Conservation (phyloP, 352 stramenopile species). For the Phytopythium kandeliae region DNA sequence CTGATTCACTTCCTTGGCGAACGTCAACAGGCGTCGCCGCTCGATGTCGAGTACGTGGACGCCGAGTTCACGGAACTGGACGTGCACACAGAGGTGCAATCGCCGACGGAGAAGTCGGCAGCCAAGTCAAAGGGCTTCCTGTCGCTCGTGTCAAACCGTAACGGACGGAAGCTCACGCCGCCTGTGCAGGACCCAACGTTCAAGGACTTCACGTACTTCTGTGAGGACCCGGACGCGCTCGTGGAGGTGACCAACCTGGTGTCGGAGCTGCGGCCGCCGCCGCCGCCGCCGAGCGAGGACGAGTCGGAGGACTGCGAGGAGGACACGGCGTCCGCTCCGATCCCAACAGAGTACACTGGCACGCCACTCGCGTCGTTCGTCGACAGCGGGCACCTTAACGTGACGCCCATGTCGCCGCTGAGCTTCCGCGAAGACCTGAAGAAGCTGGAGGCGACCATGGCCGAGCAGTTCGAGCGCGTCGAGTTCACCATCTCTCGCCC, state of each 20-base stretch:
- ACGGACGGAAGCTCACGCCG: slow-evolving; percentile 58
- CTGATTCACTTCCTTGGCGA: no score
- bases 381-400: slow-evolving; percentile 62
- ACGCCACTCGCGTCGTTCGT: slow-evolving; percentile 83
- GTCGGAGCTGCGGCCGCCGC: slow-evolving; percentile 60
- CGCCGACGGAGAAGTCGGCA: slow-evolving; percentile 73
- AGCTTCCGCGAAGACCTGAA: slow-evolving; percentile 46
- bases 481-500: slow-evolving; percentile 76
- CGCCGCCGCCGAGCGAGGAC: slow-evolving; percentile 35
- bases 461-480: slow-evolving; percentile 67
- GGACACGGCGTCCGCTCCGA: slow-evolving; percentile 16
- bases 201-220: slow-evolving; percentile 90
- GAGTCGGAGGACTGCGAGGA: slow-evolving; percentile 21
- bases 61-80: slow-evolving; percentile 83
- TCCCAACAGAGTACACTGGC: slow-evolving; percentile 35
- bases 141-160: slow-evolving; percentile 67
- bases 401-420: slow-evolving; percentile 47
- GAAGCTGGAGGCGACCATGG: slow-evolving; percentile 61
- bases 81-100: slow-evolving; percentile 76
- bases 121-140: slow-evolving; percentile 78
- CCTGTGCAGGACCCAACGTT: slow-evolving; percentile 84
- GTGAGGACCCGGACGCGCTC: slow-evolving; percentile 79
- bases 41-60: slow-evolving; percentile 87
- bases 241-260: slow-evolving; percentile 80
- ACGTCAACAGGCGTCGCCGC: slow-evolving; percentile 42